A percentile compares a stretch with the other conserved stretches of the same genome.
These are phyloP conservation scores for Scolecobasidium constrictum DNA, from an alignment of 2,329 filamentous ascomycete genomes.

Conservation along the genomic window DNA sequence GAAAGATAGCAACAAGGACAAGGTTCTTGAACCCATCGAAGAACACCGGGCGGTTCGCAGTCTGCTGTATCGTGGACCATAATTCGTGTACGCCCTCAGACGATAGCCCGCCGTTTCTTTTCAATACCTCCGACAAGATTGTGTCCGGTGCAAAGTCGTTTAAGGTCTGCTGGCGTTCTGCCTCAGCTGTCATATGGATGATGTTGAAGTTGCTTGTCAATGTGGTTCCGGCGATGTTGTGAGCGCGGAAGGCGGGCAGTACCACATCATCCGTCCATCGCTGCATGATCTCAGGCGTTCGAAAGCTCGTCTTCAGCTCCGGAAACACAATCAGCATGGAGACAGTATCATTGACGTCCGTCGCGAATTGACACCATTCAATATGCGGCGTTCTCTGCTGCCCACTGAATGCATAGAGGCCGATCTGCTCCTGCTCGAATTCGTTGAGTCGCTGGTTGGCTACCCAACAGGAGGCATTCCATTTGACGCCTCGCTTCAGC, in stretches of 20 bases:
- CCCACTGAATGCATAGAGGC: neutral
- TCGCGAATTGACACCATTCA: conserved; percentile 9
- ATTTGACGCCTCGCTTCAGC: neutral
- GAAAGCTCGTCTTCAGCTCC: conserved; percentile 1
- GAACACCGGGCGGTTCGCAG: neutral
- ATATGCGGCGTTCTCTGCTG: conserved; percentile 7
- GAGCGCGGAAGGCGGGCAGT: neutral
- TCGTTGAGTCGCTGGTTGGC: conserved; percentile 1
- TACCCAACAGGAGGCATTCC: conserved; percentile 8
- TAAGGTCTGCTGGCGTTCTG: conserved; percentile 5
- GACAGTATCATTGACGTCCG: neutral
- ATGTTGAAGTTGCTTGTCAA: conserved; percentile 2
- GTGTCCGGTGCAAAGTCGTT: conserved; percentile 7
- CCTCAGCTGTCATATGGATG: conserved; percentile 5
- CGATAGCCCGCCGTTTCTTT: neutral
- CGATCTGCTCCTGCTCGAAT: conserved; percentile 4
- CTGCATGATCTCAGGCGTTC: conserved; percentile 1
- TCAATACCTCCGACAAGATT: neutral
- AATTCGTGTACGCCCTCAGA: neutral
- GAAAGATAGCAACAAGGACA: conserved; percentile 6
- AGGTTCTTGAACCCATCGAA: neutral
- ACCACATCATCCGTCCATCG: conserved; percentile 7
- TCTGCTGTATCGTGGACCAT: conserved; percentile 1
- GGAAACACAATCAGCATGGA: conserved; percentile 5
- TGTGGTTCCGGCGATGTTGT: neutral